A percentile compares a stretch with the other conserved stretches of the same genome.
Conservation (phyloP, 139 green algal genomes). For the Desmodesmus armatus region DNA sequence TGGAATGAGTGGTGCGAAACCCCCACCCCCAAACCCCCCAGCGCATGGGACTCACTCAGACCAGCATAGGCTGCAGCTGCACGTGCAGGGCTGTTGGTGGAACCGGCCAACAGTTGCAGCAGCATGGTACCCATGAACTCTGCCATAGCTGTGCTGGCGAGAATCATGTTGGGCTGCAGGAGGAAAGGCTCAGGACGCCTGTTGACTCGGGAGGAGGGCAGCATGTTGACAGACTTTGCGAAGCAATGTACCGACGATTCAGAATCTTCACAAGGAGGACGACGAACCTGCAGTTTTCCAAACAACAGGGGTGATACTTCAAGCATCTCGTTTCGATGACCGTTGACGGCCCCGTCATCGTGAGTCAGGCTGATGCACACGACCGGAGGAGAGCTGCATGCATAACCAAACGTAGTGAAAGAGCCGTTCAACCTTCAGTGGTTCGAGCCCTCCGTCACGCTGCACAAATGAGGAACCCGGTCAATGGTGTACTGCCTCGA, state of each 20-base stretch:
- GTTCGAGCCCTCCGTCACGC: no score
- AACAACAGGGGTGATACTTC: no score
- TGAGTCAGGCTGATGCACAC: background rate
- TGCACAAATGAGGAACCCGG: no score
- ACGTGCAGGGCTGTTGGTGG: background rate
- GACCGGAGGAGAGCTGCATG: background rate
- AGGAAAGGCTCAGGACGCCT: background rate
- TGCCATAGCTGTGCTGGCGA: background rate
- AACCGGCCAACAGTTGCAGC: conserved; percentile 36
- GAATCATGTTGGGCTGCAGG: background rate
- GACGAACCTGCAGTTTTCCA: no score
- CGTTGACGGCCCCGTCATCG: background rate
- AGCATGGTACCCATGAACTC: conserved; percentile 34
- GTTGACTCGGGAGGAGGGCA: background rate
- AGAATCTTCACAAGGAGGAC: no score
- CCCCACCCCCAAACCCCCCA: background rate
- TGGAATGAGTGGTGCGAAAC: background rate
- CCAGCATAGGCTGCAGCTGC: conserved; percentile 16
- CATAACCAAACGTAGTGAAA: no score
- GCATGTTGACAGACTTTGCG: background rate
- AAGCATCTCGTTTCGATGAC: background rate
- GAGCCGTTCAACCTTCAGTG: no score
- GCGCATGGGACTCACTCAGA: conserved; percentile 9
- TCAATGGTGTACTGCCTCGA: no score
- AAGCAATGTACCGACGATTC: background rate